phyloP scores from a whole-genome alignment of 805 yeast species.

The Candida easanensis region DNA sequence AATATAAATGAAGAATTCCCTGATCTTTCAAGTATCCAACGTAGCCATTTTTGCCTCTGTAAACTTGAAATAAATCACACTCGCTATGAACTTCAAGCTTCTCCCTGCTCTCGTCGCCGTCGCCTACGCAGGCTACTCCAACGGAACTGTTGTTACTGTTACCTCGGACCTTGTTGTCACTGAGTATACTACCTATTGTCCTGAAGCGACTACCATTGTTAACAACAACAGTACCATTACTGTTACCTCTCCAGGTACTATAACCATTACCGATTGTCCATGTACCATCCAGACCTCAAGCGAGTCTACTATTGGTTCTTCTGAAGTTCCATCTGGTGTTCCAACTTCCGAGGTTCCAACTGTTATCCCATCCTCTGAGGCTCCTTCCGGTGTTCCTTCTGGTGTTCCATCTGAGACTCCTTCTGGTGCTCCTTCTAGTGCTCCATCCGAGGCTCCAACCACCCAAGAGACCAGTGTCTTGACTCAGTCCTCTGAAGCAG shows the following conservation, averaged over 20 bases:
- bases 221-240: conserved; percentile 70
- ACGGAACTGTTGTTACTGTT: conserved; percentile 17
- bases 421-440: too few species aligned
- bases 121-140: conserved; percentile 15
- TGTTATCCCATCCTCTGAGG: not conserved
- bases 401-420: not conserved
- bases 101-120: conserved; percentile 12
- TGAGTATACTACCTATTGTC: conserved; percentile 80
- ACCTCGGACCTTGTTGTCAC: conserved; percentile 19
- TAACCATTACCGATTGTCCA: conserved; percentile 85
- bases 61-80: too few species aligned
- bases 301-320: conserved; percentile 1
- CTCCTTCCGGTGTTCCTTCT: not conserved
- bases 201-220: conserved; percentile 62
- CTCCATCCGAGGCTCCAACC: too few species aligned
- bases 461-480: too few species aligned
- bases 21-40: too few species aligned
- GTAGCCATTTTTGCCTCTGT: too few species aligned
- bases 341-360: not conserved
- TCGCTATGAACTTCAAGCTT: not conserved
- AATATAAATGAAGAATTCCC: too few species aligned
- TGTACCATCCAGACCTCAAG: conserved; percentile 56
- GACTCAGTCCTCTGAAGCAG: too few species aligned
- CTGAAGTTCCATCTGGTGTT: not conserved
- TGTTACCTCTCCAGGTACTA: conserved; percentile 75